phyloP scores from a whole-genome alignment of 495 filamentous ascomycete species.

The Peziza echinospora region DNA sequence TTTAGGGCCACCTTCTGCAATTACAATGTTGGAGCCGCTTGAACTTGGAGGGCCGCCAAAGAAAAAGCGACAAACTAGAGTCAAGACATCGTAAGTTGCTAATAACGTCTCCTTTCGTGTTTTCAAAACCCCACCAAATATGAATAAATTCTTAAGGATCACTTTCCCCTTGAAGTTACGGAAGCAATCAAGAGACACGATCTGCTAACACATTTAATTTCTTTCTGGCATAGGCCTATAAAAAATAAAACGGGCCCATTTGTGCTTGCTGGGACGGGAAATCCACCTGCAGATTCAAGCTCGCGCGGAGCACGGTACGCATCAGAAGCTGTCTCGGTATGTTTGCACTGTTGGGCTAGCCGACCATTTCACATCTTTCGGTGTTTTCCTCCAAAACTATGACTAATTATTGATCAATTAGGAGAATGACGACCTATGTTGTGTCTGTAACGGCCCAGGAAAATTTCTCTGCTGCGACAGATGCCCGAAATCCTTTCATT shows the following conservation, averaged over 20 bases:
- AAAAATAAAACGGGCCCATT: neutral
- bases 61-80: neutral
- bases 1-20: conserved; percentile 5
- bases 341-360: neutral
- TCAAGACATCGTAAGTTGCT: neutral
- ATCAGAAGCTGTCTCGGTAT: neutral
- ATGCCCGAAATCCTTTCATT: conserved; percentile 71
- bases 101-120: too few species aligned
- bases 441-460: conserved; percentile 60
- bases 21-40: neutral
- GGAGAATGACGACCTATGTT: conserved; percentile 77
- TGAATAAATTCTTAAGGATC: too few species aligned
- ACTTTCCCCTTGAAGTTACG: too few species aligned
- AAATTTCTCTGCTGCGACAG: conserved; percentile 79
- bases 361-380: neutral
- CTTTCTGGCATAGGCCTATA: neutral
- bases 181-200: too few species aligned
- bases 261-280: neutral
- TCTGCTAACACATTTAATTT: neutral
- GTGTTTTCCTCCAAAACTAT: neutral
- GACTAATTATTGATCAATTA: conserved; percentile 11
- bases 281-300: neutral
- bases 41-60: neutral
- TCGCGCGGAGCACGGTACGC: neutral
- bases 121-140: too few species aligned